Evolutionary conservation across 1,139 yeast genomes (phyloP).

Genomic region (Suhomyces anneliseae): DNA sequence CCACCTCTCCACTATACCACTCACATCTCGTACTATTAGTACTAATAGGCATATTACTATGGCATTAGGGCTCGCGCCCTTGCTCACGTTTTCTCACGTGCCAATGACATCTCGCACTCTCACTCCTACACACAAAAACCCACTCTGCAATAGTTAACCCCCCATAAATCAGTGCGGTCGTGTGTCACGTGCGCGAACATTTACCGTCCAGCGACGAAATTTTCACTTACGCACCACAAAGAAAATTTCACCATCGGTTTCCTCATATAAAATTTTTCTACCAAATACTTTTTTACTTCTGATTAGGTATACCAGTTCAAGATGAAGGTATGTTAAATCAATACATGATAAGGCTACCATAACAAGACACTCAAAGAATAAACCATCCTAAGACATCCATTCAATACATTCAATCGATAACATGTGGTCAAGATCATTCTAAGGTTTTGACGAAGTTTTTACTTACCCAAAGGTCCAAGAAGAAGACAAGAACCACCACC

Average conservation of each 20-base stretch:
- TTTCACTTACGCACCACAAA: slow-evolving; percentile 13
- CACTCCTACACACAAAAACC: background rate
- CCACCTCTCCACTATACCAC: too few relatives aligned
- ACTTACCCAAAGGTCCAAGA: too few relatives aligned
- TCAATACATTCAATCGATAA: background rate
- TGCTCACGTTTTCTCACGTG: background rate
- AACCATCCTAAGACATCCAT: background rate
- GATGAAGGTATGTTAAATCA: slow-evolving; percentile 36
- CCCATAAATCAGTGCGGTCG: background rate
- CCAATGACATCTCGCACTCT: background rate
- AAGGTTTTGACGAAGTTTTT: too few relatives aligned
- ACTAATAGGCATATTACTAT: too few relatives aligned
- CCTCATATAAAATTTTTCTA: slow-evolving; percentile 13
- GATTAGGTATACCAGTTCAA: slow-evolving; percentile 34
- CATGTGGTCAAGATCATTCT: too few relatives aligned
- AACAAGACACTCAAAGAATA: background rate
- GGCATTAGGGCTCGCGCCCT: slow-evolving; percentile 6
- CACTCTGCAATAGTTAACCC: background rate
- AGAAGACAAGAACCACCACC: too few relatives aligned
- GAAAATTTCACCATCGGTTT: slow-evolving; percentile 16
- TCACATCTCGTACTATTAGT: too few relatives aligned
- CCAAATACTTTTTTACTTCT: slow-evolving; percentile 15
- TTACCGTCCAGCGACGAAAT: slow-evolving; percentile 9
- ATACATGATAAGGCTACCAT: background rate
- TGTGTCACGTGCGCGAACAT: slow-evolving; percentile 6